A percentile compares a stretch with the other conserved stretches of the same genome.
Evolutionary conservation across 2,329 filamentous ascomycete genomes (phyloP).

Genomic region (Hypoxylon sp.): DNA sequence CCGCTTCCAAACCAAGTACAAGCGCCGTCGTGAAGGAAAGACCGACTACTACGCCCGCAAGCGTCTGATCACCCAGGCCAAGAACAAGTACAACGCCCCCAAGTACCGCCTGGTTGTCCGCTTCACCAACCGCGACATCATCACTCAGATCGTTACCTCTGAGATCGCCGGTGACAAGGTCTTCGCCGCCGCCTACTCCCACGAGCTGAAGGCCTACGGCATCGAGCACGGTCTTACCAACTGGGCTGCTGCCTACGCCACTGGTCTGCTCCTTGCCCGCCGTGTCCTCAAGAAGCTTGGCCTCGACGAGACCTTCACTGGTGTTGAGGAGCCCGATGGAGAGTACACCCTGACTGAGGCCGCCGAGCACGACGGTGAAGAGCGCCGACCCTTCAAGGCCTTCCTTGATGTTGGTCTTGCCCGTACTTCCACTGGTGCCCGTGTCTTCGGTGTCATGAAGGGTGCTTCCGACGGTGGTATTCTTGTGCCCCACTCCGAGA

Average conservation of each 20-base stretch:
- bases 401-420: conserved; percentile 98
- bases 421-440: conserved; percentile 97
- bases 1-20: conserved; percentile 99
- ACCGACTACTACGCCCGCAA: conserved; percentile 99
- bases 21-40: conserved; percentile 95
- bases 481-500: conserved; percentile 97
- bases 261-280: conserved; percentile 96
- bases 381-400: conserved; percentile 99
- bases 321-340: conserved; percentile 97
- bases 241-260: conserved; percentile 98
- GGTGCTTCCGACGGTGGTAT: conserved; percentile 98
- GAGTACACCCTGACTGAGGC: conserved; percentile 98
- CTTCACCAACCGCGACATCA: conserved; percentile 99
- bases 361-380: conserved; percentile 88
- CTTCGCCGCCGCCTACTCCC: conserved; percentile 90
- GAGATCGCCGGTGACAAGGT: conserved; percentile 99
- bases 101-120: conserved; percentile 99
- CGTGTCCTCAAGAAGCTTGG: conserved; percentile 97
- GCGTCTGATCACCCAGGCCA: conserved; percentile 99
- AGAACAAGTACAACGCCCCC: conserved; percentile 99
- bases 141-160: conserved; percentile 96
- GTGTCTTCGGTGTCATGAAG: conserved; percentile 99
- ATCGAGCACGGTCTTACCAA: conserved; percentile 99
- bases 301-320: conserved; percentile 90
- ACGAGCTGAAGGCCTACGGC: conserved; percentile 98